Evolutionary conservation across 2,329 filamentous ascomycete genomes (phyloP).

Genomic region (Penicillium fuscoglaucum): DNA sequence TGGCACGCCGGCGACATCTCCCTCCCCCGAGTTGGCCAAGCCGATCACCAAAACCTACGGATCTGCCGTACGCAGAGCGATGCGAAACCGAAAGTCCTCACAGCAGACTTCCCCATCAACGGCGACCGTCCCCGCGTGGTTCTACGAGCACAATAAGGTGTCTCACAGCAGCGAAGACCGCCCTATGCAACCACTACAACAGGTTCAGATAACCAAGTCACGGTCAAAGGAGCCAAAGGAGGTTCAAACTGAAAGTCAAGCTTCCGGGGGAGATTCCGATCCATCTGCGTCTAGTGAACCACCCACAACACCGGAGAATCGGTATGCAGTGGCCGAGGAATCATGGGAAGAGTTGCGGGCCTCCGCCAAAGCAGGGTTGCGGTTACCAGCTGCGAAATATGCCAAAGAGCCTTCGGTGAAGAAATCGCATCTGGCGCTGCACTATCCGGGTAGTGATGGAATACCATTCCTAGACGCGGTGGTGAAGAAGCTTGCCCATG

Average conservation of each 20-base stretch:
- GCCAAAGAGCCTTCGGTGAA: slow-evolving; percentile 49
- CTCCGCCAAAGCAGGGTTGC: slow-evolving; percentile 54
- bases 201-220: slow-evolving; percentile 31
- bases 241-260: slow-evolving; percentile 8
- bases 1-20: slow-evolving; percentile 12
- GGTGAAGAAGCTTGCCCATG: slow-evolving; percentile 63
- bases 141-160: slow-evolving; percentile 38
- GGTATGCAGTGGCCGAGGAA: slow-evolving; percentile 43
- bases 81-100: slow-evolving; percentile 36
- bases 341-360: slow-evolving; percentile 53
- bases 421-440: slow-evolving; percentile 59
- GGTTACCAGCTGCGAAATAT: slow-evolving; percentile 41
- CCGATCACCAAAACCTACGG: slow-evolving; percentile 39
- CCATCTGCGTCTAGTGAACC: slow-evolving; percentile 22
- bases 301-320: slow-evolving; percentile 22
- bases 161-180: slow-evolving; percentile 21
- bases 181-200: slow-evolving; percentile 19
- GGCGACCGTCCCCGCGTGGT: slow-evolving; percentile 40
- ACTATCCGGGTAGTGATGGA: slow-evolving; percentile 59
- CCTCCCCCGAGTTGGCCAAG: slow-evolving; percentile 20
- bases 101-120: slow-evolving; percentile 23
- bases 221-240: slow-evolving; percentile 21
- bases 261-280: slow-evolving; percentile 30
- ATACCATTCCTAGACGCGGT: slow-evolving; percentile 58
- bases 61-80: slow-evolving; percentile 41